phyloP scores from a whole-genome alignment of 495 filamentous ascomycete genomes.

The Mytilinidion resinicola region DNA sequence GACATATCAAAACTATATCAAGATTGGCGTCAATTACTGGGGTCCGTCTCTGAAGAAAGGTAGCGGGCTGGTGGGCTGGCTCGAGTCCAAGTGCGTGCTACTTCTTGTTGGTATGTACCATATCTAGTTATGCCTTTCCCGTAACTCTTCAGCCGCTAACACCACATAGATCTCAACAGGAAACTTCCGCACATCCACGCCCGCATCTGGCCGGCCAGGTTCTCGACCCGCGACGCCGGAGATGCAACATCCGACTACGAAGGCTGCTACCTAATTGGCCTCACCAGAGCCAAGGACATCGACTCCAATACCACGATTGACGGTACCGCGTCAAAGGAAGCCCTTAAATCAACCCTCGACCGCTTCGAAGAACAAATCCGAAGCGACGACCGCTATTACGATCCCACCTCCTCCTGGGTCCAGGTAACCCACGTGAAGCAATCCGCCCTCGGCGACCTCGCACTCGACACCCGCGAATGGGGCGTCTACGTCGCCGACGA shows the following conservation, averaged over 20 bases:
- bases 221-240: constrained; percentile 29
- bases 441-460: constrained; percentile 36
- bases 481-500: constrained; percentile 39
- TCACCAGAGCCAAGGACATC: constrained; percentile 34
- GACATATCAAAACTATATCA: constrained; percentile 44
- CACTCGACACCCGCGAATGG: constrained; percentile 46
- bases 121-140: neutral
- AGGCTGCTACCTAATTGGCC: constrained; percentile 52
- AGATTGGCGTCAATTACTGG: constrained; percentile 53
- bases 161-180: constrained; percentile 41
- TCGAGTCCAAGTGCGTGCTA: constrained; percentile 46
- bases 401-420: constrained; percentile 44
- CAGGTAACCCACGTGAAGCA: constrained; percentile 38
- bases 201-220: constrained; percentile 54
- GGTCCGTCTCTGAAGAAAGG: constrained; percentile 43
- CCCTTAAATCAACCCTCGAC: constrained; percentile 37
- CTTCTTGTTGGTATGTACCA: constrained; percentile 44
- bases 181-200: constrained; percentile 42
- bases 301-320: constrained; percentile 23
- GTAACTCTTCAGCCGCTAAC: constrained; percentile 13
- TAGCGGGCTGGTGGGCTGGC: constrained; percentile 45
- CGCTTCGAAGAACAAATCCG: constrained; percentile 45
- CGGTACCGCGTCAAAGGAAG: constrained; percentile 31
- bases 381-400: constrained; percentile 44
- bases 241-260: constrained; percentile 39